Evolutionary conservation across 257 asterid genomes (phyloP), one percentile per base, ranked within the genome.

Genomic region (Solanum paucissectum): DNA sequence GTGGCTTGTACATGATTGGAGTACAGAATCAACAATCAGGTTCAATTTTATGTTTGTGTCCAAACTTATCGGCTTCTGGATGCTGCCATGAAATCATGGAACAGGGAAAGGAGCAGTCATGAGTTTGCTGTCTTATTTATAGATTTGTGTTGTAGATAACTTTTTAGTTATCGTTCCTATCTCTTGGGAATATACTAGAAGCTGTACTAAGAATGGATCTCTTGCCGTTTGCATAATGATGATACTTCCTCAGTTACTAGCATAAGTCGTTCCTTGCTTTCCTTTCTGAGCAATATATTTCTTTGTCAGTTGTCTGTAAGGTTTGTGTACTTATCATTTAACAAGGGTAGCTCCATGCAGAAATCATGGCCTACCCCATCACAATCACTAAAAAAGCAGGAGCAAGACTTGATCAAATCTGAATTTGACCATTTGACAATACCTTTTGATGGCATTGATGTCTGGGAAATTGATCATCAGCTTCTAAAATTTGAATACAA

Each of bases 381-480:
- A 58, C 84, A 87, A 29, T 42, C 93, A 33, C 85, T 87, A 32
- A 66, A 87, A 64, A 92, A 87, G 38, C 89, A 68, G 8, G 90
- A 83, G 34, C 81, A 89, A 79, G 37, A 40, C 20, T 86, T 74
- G 84, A 86, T 90, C 87, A 90, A 90, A 84, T 71, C 85, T 90
- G 91, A 92, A 89, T 84, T 90, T 87, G 93, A 92, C 23, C 93
- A 91, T 86, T 76, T 92, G 88, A 58, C 89, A 23, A 92, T 92
- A 84, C 94, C 93, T 90, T 89, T 69, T 87, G 94, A 91, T 58
- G 94, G 94, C 46, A 82, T 87, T 71, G 94, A 92, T 90, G 92
- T 91, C 82, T 92, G 94, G 94, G 94, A 92, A 90, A 90, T 92
- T 73, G 92, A 91, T 89, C 89, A 90, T 75, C 92, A 85, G 73